These are phyloP conservation scores for Wallemia ichthyophaga DNA, from an alignment of 1,284 basidiomycete species.

Conservation along the genomic window DNA sequence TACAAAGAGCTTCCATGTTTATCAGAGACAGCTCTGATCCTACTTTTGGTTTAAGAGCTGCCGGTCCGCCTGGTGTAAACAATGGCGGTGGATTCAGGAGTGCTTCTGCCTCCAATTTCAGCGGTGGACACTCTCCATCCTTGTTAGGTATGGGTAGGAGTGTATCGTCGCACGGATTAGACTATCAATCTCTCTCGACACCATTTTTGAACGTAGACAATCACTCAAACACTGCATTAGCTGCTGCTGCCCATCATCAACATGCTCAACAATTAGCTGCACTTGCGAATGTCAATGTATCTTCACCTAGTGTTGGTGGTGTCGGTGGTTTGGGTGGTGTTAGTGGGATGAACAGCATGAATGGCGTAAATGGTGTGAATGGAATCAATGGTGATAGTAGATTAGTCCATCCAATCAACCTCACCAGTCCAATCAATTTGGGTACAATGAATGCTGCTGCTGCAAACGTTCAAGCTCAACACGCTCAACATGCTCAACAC, in stretches of 20 bases:
- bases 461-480: not conserved
- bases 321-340: too few species aligned
- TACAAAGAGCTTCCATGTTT: constrained; percentile 21
- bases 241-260: not conserved
- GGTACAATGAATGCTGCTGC: not conserved
- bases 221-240: not conserved
- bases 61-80: not conserved
- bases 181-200: not conserved
- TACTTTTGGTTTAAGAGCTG: not conserved
- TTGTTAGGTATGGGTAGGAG: not conserved
- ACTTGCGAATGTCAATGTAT: not conserved
- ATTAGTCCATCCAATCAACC: not conserved
- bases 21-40: not conserved
- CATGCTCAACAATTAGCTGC: not conserved
- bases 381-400: not conserved
- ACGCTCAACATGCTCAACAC: not conserved
- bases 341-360: too few species aligned
- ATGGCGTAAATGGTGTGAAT: too few species aligned
- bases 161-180: not conserved
- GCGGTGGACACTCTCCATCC: not conserved
- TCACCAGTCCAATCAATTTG: not conserved
- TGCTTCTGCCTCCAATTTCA: not conserved
- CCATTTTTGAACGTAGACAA: not conserved
- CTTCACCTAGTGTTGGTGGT: not conserved
- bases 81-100: not conserved